A percentile compares a stretch with the other conserved stretches of the same genome.
phyloP scores from a whole-genome alignment of 805 yeast species.

The Saccharomycopsis capsularis region DNA sequence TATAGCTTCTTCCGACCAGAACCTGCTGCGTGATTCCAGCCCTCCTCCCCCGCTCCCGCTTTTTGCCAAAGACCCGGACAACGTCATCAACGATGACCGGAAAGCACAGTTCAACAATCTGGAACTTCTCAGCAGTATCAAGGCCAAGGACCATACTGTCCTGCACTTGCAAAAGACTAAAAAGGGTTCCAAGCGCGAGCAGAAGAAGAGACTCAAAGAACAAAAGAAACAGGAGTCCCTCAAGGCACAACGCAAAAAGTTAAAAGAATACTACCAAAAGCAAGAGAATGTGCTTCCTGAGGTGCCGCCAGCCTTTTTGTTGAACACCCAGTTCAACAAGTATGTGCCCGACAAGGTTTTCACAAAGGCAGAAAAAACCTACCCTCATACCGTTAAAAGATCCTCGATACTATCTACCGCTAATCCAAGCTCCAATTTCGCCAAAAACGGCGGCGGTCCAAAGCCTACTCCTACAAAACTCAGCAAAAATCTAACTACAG shows the following conservation, averaged over 20 bases:
- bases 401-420: slow-evolving; percentile 1
- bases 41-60: neutral
- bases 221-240: neutral
- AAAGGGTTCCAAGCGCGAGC: slow-evolving; percentile 6
- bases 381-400: slow-evolving; percentile 20
- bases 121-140: slow-evolving; percentile 15
- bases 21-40: too few species aligned
- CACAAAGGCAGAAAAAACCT: slow-evolving; percentile 17
- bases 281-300: slow-evolving; percentile 4
- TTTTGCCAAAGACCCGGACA: neutral
- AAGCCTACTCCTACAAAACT: slow-evolving; percentile 3
- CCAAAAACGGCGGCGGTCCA: neutral
- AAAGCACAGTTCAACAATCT: slow-evolving; percentile 14
- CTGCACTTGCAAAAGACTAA: slow-evolving; percentile 11
- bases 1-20: neutral
- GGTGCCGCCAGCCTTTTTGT: slow-evolving; percentile 21
- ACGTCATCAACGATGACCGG: slow-evolving; percentile 6
- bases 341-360: slow-evolving; percentile 14
- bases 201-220: slow-evolving; percentile 1
- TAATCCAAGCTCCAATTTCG: neutral
- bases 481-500: slow-evolving; percentile 1
- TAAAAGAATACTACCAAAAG: slow-evolving; percentile 11
- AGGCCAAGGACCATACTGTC: slow-evolving; percentile 13
- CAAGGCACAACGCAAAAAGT: slow-evolving; percentile 3
- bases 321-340: slow-evolving; percentile 4